Conservation (phyloP, 2,329 filamentous ascomycete species). For the Cladophialophora chaetospira region DNA sequence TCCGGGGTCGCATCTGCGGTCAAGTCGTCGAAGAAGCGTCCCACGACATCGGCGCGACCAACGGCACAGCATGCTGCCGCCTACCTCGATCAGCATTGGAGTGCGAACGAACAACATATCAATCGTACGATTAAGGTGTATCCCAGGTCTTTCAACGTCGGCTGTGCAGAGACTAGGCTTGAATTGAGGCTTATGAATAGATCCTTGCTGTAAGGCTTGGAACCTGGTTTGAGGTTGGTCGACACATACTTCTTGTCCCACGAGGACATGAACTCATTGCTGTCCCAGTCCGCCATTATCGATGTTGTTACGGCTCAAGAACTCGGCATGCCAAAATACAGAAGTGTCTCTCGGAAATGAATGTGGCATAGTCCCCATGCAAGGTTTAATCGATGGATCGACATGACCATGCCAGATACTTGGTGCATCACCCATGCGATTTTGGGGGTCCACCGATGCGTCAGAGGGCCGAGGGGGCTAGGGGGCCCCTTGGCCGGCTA, state of each 20-base stretch:
- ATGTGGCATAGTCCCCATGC: no score
- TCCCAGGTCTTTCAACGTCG: constrained; percentile 4
- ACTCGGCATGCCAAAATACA: no score
- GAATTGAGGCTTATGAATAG: constrained; percentile 10
- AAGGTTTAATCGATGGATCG: no score
- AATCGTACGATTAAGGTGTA: constrained; percentile 14
- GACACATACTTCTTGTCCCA: constrained; percentile 22
- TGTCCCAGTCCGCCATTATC: constrained; percentile 11
- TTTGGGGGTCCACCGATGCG: no score
- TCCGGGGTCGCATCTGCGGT: constrained; percentile 1
- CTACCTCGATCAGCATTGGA: neutral
- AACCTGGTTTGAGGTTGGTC: constrained; percentile 12
- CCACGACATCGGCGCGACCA: constrained; percentile 18
- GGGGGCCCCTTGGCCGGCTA: no score
- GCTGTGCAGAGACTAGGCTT: neutral
- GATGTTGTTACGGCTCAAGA: no score
- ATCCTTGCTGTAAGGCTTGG: constrained; percentile 6
- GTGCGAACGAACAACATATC: neutral
- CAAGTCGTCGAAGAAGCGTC: constrained; percentile 18
- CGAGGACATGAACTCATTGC: constrained; percentile 18
- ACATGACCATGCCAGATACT: no score
- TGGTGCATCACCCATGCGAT: no score
- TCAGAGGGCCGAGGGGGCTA: no score
- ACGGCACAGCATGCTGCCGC: constrained; percentile 19
- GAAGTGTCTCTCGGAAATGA: no score